These are phyloP conservation scores for Leishmania major DNA, from an alignment of 208 protist genomes.

Conservation along the genomic window DNA sequence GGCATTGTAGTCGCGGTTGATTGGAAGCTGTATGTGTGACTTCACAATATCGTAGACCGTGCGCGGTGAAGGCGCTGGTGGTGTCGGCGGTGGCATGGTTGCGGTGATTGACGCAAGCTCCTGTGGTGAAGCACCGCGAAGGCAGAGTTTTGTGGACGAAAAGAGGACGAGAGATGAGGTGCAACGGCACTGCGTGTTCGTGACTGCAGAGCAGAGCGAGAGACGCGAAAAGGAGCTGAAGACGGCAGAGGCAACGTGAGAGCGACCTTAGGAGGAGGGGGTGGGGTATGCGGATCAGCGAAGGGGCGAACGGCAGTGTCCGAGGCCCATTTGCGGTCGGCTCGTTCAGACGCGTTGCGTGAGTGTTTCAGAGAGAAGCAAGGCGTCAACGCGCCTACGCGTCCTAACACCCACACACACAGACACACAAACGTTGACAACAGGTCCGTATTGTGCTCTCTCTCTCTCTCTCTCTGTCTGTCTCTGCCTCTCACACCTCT, in stretches of 20 bases:
- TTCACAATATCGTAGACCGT: slow-evolving; percentile 55
- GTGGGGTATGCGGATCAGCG: neutral
- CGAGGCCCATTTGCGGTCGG: neutral
- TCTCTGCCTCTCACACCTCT: neutral
- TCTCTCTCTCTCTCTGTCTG: neutral
- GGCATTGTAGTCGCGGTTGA: slow-evolving; percentile 51
- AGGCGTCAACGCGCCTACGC: neutral
- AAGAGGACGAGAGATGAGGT: neutral
- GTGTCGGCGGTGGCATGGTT: neutral
- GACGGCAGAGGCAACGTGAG: neutral
- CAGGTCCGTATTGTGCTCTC: neutral
- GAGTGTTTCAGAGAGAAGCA: neutral
- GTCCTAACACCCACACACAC: neutral
- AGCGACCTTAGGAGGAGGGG: neutral
- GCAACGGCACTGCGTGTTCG: neutral
- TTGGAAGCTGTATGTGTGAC: slow-evolving; percentile 56
- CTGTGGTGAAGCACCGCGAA: neutral
- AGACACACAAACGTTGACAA: neutral
- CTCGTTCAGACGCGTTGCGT: neutral
- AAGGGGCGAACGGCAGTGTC: neutral
- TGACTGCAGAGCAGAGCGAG: neutral
- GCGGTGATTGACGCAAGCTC: neutral
- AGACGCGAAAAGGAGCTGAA: neutral
- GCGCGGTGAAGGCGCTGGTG: neutral
- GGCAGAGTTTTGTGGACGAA: neutral